Base-by-base conservation (phyloP, 768 basidiomycete species). In the Xanthoconium stramineum region DNA sequence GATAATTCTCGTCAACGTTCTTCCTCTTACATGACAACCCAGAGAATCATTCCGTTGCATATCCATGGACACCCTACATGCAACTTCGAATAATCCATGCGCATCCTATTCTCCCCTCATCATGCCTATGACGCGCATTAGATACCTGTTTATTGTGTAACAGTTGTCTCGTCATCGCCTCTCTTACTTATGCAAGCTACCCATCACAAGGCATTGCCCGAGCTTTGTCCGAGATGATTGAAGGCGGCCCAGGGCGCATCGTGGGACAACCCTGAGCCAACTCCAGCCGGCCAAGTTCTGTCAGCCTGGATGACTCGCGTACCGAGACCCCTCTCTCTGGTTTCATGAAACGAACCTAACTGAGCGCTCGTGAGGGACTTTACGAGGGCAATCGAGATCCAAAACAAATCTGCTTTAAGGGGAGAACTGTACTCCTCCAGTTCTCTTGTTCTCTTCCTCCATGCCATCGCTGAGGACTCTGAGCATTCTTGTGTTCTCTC, bases 101-200 rank as follows among this genome's bases (percentile, higher is more conserved):
- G 38, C 65, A 69, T 59, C 50, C 67, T 59, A 66, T 54, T 43
- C 63, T 49, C 52, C 50, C 28, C 58, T 50, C 47, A 67, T 61
- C 54, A 65, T 32, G 50, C 24, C 2, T 24, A 24, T 24, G 4
- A 61, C 57, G 50, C 65, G 68, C 60, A 35, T 61, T 24, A 24
- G 4, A 24, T 24, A 24, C 53, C 46, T 68, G 36, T 68, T 69
- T 68, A 68, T 69, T 66, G 38, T 62, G 60, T 67, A 69, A 68
- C 59, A 56, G 45, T 45, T 56, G 47, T 58, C 67, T 62, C 60
- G 62, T 66, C 65, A 28, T 53, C 50, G 57, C 38, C 52, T 30
- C n/a, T 51, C 24, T 24, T 24, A 24, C 24, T 24, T 24, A 24
- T 24, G 24, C 24, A 24, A 24, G 24, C 24, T 24, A 24, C 24